Percentiles rank a stretch among this genome's conserved stretches.
These are phyloP conservation scores for Pseudogymnoascus sp. DNA, from an alignment of 2,329 filamentous ascomycete species.

Conservation along the genomic window DNA sequence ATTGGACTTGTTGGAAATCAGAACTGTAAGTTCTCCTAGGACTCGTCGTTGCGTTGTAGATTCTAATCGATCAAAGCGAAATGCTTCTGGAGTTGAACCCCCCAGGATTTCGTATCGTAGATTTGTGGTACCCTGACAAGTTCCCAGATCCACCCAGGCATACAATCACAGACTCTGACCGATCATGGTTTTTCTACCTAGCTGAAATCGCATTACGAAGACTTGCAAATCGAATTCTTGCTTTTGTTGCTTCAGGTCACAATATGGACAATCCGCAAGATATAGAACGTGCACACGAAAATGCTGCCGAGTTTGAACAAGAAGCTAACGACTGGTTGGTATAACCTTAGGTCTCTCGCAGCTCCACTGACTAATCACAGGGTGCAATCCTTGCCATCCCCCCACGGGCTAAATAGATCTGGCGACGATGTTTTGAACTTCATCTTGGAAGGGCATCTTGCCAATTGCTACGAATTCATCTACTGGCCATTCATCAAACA, in stretches of 20 bases:
- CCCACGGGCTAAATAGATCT: too few species aligned
- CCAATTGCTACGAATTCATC: conserved; percentile 32
- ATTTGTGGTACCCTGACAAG: conserved; percentile 8
- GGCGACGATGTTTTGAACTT: too few species aligned
- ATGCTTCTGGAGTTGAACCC: conserved; percentile 19
- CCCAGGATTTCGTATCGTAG: conserved; percentile 6
- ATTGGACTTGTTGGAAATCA: conserved; percentile 51
- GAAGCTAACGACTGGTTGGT: too few species aligned
- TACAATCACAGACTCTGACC: background rate
- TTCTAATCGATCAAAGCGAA: too few species aligned
- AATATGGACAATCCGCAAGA: conserved; percentile 19
- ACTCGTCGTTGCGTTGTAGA: too few species aligned
- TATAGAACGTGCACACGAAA: background rate
- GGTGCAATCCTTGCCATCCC: too few species aligned
- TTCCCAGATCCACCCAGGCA: conserved; percentile 8
- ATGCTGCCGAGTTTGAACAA: background rate
- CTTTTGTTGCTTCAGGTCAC: too few species aligned
- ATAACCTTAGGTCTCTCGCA: conserved; percentile 23
- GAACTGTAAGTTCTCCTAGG: conserved; percentile 29
- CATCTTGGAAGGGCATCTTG: conserved; percentile 34
- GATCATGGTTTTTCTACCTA: conserved; percentile 44
- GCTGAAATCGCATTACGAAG: conserved; percentile 30
- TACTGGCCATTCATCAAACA: conserved; percentile 37
- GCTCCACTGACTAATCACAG: too few species aligned
- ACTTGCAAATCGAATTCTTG: too few species aligned